Evolutionary conservation across 2,329 filamentous ascomycete species (phyloP).

Genomic region (Neoascochyta sp.): DNA sequence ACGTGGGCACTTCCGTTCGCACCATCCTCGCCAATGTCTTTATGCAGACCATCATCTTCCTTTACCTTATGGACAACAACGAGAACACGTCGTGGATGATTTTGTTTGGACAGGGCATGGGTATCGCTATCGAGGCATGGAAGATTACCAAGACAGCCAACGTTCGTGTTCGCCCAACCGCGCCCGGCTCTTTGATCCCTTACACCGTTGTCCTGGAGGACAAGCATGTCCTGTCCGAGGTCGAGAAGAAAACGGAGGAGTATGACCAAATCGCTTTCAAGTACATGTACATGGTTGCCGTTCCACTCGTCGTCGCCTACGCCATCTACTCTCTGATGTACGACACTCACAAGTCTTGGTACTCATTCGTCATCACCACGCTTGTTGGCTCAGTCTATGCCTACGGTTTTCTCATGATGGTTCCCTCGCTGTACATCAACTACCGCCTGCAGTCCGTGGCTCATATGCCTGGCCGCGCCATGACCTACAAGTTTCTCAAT

Average conservation of each 20-base stretch:
- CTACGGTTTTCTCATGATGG: constrained; percentile 99
- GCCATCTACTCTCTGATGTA: constrained; percentile 88
- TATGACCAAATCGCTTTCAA: constrained; percentile 98
- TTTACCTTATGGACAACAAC: constrained; percentile 95
- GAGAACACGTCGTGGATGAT: constrained; percentile 99
- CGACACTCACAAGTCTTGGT: constrained; percentile 96
- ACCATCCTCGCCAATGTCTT: constrained; percentile 96
- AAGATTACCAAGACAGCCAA: constrained; percentile 96
- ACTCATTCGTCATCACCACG: constrained; percentile 91
- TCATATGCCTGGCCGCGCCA: constrained; percentile 93
- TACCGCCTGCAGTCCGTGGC: constrained; percentile 88
- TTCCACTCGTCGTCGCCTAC: constrained; percentile 84
- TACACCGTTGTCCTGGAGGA: constrained; percentile 86
- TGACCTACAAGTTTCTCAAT: constrained; percentile 98
- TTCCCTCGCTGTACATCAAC: constrained; percentile 96
- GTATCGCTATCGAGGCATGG: constrained; percentile 77
- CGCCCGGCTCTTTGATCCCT: constrained; percentile 67
- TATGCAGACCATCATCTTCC: constrained; percentile 94
- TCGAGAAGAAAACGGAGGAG: constrained; percentile 96
- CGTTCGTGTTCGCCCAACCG: constrained; percentile 70
- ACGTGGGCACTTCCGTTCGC: constrained; percentile 91
- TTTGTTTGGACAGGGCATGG: constrained; percentile 83
- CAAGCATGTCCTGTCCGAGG: constrained; percentile 92
- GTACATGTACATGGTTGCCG: constrained; percentile 89
- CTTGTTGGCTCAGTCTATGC: constrained; percentile 95